phyloP scores from a whole-genome alignment of 805 yeast genomes.

The Priceomyces medius region DNA sequence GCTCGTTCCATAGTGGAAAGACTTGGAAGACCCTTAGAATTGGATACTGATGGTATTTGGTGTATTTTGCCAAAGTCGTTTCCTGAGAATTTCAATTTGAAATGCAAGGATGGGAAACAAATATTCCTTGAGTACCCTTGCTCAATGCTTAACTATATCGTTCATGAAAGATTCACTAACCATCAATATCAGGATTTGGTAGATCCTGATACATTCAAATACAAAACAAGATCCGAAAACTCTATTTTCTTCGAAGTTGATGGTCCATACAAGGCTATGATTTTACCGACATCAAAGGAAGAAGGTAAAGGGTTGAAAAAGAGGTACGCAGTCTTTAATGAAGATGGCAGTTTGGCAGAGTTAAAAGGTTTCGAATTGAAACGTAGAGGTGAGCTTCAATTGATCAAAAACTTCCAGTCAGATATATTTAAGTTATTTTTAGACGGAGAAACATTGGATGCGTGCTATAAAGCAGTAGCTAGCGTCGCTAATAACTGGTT shows the following conservation, averaged over 20 bases:
- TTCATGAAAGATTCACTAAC: slow-evolving; percentile 87
- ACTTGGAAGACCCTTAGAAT: slow-evolving; percentile 90
- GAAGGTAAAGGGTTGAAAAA: slow-evolving; percentile 97
- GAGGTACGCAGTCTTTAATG: slow-evolving; percentile 94
- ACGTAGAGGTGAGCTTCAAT: slow-evolving; percentile 91
- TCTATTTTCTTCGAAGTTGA: slow-evolving; percentile 97
- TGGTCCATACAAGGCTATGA: slow-evolving; percentile 98
- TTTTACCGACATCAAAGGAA: slow-evolving; percentile 93
- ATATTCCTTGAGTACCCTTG: slow-evolving; percentile 87
- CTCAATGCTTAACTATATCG: slow-evolving; percentile 90
- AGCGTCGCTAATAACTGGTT: slow-evolving; percentile 93
- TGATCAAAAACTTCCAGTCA: slow-evolving; percentile 92
- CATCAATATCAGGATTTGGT: slow-evolving; percentile 88
- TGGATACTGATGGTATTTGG: slow-evolving; percentile 99
- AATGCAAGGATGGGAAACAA: slow-evolving; percentile 73
- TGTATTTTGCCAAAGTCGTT: slow-evolving; percentile 91
- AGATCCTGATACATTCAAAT: slow-evolving; percentile 65
- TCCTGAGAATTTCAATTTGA: slow-evolving; percentile 82
- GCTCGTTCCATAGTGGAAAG: slow-evolving; percentile 90
- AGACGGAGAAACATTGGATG: slow-evolving; percentile 76
- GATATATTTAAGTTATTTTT: slow-evolving; percentile 89
- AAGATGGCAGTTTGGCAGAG: slow-evolving; percentile 92
- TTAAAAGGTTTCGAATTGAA: slow-evolving; percentile 95
- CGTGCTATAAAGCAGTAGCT: slow-evolving; percentile 87
- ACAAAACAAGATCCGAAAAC: slow-evolving; percentile 81